A percentile compares a stretch with the other conserved stretches of the same genome.
These are phyloP conservation scores for Stephanodiscus triporus DNA, from an alignment of 108 stramenopile species.

Conservation along the genomic window DNA sequence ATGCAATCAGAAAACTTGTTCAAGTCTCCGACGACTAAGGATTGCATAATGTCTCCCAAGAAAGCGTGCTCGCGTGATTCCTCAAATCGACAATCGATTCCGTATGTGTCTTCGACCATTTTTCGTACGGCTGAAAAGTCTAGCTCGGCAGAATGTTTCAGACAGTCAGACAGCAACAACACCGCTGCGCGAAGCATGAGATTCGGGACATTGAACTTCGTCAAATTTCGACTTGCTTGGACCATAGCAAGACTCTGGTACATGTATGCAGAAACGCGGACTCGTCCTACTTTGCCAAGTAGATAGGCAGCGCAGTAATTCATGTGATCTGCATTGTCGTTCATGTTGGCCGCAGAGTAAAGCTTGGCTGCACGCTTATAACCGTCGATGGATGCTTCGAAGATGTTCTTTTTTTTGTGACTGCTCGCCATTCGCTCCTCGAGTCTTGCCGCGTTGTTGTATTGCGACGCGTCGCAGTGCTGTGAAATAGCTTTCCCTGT, in stretches of 20 bases:
- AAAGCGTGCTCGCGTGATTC: conserved; percentile 36
- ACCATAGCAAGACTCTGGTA: conserved; percentile 34
- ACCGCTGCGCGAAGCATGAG: conserved; percentile 17
- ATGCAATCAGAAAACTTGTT: conserved; percentile 36
- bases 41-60: conserved; percentile 28
- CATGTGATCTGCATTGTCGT: conserved; percentile 11
- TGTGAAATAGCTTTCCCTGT: conserved; percentile 23
- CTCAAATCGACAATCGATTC: conserved; percentile 32
- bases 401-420: conserved; percentile 20
- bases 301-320: conserved; percentile 36
- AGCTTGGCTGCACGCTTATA: conserved; percentile 40
- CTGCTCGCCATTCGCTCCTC: conserved; percentile 38
- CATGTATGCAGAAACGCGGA: conserved; percentile 17
- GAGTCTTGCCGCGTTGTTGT: conserved; percentile 27
- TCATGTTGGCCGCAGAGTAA: conserved; percentile 27
- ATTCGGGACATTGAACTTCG: conserved; percentile 26
- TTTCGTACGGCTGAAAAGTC: conserved; percentile 20
- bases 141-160: conserved; percentile 1
- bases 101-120: conserved; percentile 1
- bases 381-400: conserved; percentile 27
- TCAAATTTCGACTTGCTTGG: conserved; percentile 24
- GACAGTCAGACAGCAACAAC: conserved; percentile 19
- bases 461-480: conserved; percentile 35
- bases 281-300: conserved; percentile 22
- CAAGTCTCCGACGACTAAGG: conserved; percentile 10